These are phyloP conservation scores for Vitis rotundifolia DNA, from an alignment of 164 flowering plant genomes.

Conservation along the genomic window DNA sequence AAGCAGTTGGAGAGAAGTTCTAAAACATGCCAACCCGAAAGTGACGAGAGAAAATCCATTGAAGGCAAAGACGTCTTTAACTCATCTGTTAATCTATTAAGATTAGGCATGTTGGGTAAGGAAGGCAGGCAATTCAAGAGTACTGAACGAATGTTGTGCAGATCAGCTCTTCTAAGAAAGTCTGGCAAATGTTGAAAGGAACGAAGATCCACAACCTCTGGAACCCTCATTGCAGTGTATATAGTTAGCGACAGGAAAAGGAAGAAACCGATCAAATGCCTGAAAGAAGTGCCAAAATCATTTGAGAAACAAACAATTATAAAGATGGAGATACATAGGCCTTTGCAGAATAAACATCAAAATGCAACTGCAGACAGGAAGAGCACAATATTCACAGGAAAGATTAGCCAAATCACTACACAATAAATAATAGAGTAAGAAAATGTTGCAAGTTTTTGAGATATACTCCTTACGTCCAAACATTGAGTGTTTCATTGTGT, in stretches of 20 bases:
- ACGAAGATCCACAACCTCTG: conserved; percentile 64
- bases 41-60: conserved; percentile 48
- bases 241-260: conserved; percentile 83
- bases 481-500: conserved; percentile 95
- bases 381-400: no score
- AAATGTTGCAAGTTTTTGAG: no score
- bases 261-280: conserved; percentile 97
- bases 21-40: conserved; percentile 52
- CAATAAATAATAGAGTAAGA: no score
- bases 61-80: conserved; percentile 50
- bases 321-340: conserved; percentile 17
- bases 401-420: no score
- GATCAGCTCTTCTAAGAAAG: conserved; percentile 45
- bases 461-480: conserved; percentile 83
- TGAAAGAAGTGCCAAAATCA: conserved; percentile 25
- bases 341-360: conserved; percentile 14
- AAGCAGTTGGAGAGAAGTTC: conserved; percentile 61
- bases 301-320: neutral
- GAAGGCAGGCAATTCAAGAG: conserved; percentile 71
- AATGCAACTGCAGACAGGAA: no score
- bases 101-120: conserved; percentile 55
- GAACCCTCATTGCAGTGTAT: conserved; percentile 85
- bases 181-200: conserved; percentile 53
- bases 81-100: conserved; percentile 49
- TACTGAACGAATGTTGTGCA: conserved; percentile 55